Conservation (phyloP, 2,329 filamentous ascomycete species). For the Lasiodiplodia citricola region DNA sequence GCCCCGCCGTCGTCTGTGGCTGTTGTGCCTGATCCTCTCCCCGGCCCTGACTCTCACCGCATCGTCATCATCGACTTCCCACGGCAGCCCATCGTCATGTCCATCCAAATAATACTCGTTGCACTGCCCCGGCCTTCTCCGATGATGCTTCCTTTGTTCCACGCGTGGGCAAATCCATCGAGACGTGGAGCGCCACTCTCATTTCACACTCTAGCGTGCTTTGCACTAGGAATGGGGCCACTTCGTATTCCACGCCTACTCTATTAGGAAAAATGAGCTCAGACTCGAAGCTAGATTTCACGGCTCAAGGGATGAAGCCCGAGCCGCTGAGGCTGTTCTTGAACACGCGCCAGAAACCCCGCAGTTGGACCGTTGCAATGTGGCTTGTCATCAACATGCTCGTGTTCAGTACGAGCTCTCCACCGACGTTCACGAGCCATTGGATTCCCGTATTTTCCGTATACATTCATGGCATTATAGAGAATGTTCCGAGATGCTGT, state of each 20-base stretch:
- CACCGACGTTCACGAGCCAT: neutral
- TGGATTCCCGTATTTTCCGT: neutral
- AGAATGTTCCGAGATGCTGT: neutral
- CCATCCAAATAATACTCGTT: conserved; percentile 2
- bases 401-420: neutral
- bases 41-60: conserved; percentile 19
- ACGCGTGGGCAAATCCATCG: too few relatives aligned
- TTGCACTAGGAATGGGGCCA: neutral
- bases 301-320: neutral
- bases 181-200: too few relatives aligned
- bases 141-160: too few relatives aligned
- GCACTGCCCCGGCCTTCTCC: neutral
- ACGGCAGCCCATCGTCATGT: neutral
- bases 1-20: conserved; percentile 19
- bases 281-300: neutral
- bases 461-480: neutral
- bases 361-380: neutral
- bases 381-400: neutral
- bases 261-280: too few relatives aligned
- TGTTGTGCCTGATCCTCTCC: conserved; percentile 9
- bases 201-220: neutral
- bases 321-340: neutral
- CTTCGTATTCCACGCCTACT: too few relatives aligned
- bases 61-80: neutral
- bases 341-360: neutral